Percentiles rank a stretch among this genome's conserved stretches.
These are phyloP conservation scores for Dictyostelium intermedium DNA, from an alignment of 78 protist species.

Conservation along the genomic window DNA sequence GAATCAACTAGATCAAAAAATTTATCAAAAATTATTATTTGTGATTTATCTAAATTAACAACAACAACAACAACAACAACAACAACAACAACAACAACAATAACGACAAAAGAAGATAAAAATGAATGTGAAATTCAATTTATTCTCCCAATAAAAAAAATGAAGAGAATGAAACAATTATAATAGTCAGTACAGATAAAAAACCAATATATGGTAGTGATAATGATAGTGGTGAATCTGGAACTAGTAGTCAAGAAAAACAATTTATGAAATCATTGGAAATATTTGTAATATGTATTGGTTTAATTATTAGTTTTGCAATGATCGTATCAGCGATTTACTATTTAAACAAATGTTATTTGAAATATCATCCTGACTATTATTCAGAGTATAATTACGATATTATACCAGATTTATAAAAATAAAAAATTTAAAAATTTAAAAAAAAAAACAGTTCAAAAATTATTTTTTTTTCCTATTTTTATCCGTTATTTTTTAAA, in stretches of 20 bases:
- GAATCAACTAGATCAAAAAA: not conserved
- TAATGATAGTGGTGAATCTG: not conserved
- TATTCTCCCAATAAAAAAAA: not conserved
- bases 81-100: not conserved
- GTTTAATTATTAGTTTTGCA: slow-evolving; percentile 1
- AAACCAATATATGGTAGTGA: not conserved
- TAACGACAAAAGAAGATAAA: not conserved
- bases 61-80: not conserved
- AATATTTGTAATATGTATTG: not conserved
- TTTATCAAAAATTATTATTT: not conserved
- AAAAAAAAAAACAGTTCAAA: too few relatives aligned
- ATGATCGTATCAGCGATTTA: slow-evolving; percentile 3
- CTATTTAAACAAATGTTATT: not conserved
- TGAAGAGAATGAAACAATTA: not conserved
- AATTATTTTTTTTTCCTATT: too few relatives aligned
- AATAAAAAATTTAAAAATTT: too few relatives aligned
- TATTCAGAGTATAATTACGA: not conserved
- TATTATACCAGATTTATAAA: not conserved
- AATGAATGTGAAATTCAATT: not conserved
- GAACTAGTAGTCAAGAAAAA: not conserved
- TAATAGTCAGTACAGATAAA: not conserved
- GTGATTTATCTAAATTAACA: not conserved
- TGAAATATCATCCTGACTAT: not conserved
- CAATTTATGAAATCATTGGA: not conserved
- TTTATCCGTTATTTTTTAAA: not conserved